A percentile compares a stretch with the other conserved stretches of the same genome.
Evolutionary conservation across 148 eudicot species (phyloP).

Genomic region (Fagopyrum tataricum): DNA sequence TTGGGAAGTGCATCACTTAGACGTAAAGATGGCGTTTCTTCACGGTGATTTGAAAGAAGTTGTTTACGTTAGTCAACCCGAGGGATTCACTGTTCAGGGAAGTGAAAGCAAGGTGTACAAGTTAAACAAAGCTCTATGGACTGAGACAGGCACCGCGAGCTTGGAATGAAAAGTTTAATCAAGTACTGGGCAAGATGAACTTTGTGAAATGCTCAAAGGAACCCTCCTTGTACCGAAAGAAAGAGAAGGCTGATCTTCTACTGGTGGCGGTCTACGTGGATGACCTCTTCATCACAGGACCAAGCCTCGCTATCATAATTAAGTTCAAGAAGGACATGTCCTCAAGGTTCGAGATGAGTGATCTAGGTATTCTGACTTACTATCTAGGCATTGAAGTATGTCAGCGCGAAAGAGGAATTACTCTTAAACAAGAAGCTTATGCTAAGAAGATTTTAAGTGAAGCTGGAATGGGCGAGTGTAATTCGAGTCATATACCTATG

Average conservation of each 20-base stretch:
- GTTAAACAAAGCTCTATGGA: not conserved
- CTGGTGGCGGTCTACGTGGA: not conserved
- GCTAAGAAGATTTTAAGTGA: not conserved
- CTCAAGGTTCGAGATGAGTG: not conserved
- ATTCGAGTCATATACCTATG: not conserved
- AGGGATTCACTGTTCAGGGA: not conserved
- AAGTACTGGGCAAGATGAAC: not conserved
- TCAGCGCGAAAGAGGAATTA: not conserved
- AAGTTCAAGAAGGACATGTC: not conserved
- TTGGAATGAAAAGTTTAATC: not conserved
- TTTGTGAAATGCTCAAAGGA: not conserved
- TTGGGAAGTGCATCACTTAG: slow-evolving; percentile 12
- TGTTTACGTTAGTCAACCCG: slow-evolving; percentile 6
- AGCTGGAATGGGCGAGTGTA: not conserved
- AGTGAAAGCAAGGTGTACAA: slow-evolving; percentile 4
- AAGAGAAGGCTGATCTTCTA: not conserved
- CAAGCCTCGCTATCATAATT: not conserved
- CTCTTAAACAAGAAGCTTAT: not conserved
- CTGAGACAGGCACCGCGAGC: slow-evolving; percentile 13
- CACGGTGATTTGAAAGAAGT: not conserved
- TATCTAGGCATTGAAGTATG: not conserved
- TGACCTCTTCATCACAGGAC: not conserved
- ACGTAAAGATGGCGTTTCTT: slow-evolving; percentile 12
- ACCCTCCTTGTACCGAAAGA: not conserved
- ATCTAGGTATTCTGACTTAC: not conserved